Base-by-base conservation (phyloP, 257 asterid species). In the Cinchona pubescens region DNA sequence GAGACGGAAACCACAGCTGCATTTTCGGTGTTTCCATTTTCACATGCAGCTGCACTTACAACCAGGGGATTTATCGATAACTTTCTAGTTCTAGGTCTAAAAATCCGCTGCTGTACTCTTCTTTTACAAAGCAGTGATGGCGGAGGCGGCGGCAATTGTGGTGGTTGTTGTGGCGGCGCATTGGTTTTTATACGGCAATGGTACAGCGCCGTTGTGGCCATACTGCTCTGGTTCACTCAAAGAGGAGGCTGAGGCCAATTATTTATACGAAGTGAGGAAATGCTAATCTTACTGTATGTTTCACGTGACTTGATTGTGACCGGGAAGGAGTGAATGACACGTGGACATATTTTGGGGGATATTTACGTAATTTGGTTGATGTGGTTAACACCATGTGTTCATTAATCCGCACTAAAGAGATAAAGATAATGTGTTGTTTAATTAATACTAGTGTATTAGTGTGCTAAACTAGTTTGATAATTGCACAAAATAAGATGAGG, bases 141-240 rank as follows among this genome's bases (percentile, higher is more conserved):
- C 48, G 78, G 48, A 29, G 70, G 51, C 27, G 69, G 21, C 5
- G 65, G 65, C 35, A 72, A n/a, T n/a, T n/a, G 48, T 30, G 70
- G 51, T 16, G 69, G 45, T 71, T 75, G 81, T 83, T 75, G 66
- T 25, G 86, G 16, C 63, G 73, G 75, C 51, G 49, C 81, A 27
- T 65, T 82, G 75, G 85, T 79, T 71, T 51, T 80, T 74, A 80
- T 29, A 73, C 80, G 65, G 74, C 81, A 76, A 45, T 82, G 87
- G 21, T 81, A 72, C 46, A 75, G 81, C 63, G 81, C 83, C 74
- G 85, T 80, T 40, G 88, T 38, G 46, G 89, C 86, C 87, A 79
- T 80, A 21, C 79, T 18, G 16, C 67, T 27, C 27, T 9, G 43
- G 9, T 3, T 21, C 10, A 1, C 5, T 14, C 55, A 25, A 9